Base-by-base conservation (phyloP, 2,329 filamentous ascomycete genomes). In the Zarea fungicola region DNA sequence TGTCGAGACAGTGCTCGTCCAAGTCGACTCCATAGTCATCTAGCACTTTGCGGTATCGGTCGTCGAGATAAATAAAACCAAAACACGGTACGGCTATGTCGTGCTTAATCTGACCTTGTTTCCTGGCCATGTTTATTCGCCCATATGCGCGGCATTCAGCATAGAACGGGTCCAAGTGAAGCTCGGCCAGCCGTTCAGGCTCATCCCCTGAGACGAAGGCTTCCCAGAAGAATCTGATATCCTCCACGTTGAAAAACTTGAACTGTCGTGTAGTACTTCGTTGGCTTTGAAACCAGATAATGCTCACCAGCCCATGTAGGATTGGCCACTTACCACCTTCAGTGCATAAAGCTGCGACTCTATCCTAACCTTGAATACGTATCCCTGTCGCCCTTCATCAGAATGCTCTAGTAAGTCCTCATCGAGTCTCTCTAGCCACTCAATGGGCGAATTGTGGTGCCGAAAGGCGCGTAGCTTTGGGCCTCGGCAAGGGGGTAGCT, bases 391-490 rank as follows among this genome's bases (percentile, higher is more conserved):
- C 10, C 40, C 25, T 1, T 22, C 22, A 6, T 47, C 49, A 7
- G 42, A 49, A 6, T 56, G 48, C 6, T 48, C 35, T 13, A 32
- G 31, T n/a, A 16, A 16, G 31, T 5, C n/a, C 9, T 5, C 5
- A 19, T 50, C 47, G 6, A 58, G 37, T 36, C 55, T 55, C 36
- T 55, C 55, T 7, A 56, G 25, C 56, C 56, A 58, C 42, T 54
- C 25, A 25, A 58, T 58, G 1, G n/a, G 45, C 0, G 51, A 54
- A n/a, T 41, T 37, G 22, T 57, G 52, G 29, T 57, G 9, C 16
- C 39, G 45, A 42, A 58, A 57, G 11, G 34, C 5, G 3, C 28
- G 3, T 3, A 58, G 51, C 14, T 56, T 54, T n/a, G 55, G 56
- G 4, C 55, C 56, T 3, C 49, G 22, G 25, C 55, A 58, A 6